Base-by-base conservation (phyloP, 2,329 filamentous ascomycete genomes). In the Botrytis fabae region DNA sequence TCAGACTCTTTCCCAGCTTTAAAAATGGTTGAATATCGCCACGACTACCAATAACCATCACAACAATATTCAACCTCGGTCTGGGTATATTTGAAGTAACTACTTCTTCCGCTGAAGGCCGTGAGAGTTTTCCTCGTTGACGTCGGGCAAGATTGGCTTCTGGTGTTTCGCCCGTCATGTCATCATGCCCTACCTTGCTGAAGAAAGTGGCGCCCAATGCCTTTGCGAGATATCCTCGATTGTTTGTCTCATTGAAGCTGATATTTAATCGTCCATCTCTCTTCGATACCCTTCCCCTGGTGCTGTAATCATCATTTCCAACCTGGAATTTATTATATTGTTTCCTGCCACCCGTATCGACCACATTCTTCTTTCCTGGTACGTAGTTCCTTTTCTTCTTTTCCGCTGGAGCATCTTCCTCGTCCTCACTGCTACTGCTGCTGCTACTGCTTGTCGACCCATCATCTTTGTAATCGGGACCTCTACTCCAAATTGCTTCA, bases 11-110 rank as follows among this genome's bases (percentile, higher is more conserved):
- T 32, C 91, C 92, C 66, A 96, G 87, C 76, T 90, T 90, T 32
- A 96, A 82, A 75, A 96, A 96, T 0, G 93, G 93, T 79, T 96
- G 93, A 3, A 92, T 91, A 78, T 96, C 93, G 51, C 93, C 93
- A 66, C 93, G 86, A 4, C 90, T 93, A 4, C 93, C 93, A 77
- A 95, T 94, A 10, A 95, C 91, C 88, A 94, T 94, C 77, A 95
- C 91, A 42, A 94, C 92, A 70, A 96, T 92, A 80, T 94, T 95
- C 64, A 96, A 48, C 54, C 61, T 76, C 38, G 79, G 79, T 25
- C 51, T 66, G 44, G 70, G 62, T n/a, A 25, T 32, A 44, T 57
- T 40, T 18, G 70, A 66, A 2, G 75, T 73, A 32, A 77, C 70
- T 2, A 73, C 76, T 25, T 72, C 64, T 48, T 74, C 75, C 44